Evolutionary conservation across 2,329 filamentous ascomycete species (phyloP).

Genomic region (Lachnellula cervina): DNA sequence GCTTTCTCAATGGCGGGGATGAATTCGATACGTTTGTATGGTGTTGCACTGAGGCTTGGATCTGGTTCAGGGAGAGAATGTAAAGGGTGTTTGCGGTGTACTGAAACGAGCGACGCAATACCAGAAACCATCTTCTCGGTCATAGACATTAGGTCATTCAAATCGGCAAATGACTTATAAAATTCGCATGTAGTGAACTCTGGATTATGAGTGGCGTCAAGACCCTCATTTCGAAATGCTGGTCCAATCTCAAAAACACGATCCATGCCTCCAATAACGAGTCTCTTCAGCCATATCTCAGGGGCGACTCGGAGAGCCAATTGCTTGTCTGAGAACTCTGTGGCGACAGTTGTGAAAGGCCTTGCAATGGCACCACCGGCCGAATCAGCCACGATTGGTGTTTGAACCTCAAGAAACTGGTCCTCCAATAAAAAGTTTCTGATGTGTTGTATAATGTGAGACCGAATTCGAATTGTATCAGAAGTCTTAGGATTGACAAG

Average conservation of each 20-base stretch:
- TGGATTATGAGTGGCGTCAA: slow-evolving; percentile 89
- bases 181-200: slow-evolving; percentile 98
- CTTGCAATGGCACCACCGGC: slow-evolving; percentile 85
- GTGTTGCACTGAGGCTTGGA: slow-evolving; percentile 43
- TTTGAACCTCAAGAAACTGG: slow-evolving; percentile 82
- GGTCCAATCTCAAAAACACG: slow-evolving; percentile 90
- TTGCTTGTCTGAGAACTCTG: slow-evolving; percentile 66
- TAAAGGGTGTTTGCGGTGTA: slow-evolving; percentile 42
- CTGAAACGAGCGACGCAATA: slow-evolving; percentile 49
- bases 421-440: slow-evolving; percentile 67
- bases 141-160: slow-evolving; percentile 67
- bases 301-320: slow-evolving; percentile 84
- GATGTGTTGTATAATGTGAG: slow-evolving; percentile 68
- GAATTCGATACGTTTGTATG: slow-evolving; percentile 72
- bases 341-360: slow-evolving; percentile 76
- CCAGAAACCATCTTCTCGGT: slow-evolving; percentile 68
- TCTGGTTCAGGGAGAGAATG: slow-evolving; percentile 45
- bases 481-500: slow-evolving; percentile 66
- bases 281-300: slow-evolving; percentile 89
- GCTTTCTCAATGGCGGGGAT: slow-evolving; percentile 70
- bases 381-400: slow-evolving; percentile 75
- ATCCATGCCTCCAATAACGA: slow-evolving; percentile 84
- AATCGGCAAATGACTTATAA: slow-evolving; percentile 78
- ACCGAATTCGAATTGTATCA: slow-evolving; percentile 68
- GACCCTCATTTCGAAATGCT: slow-evolving; percentile 87